Evolutionary conservation across 495 filamentous ascomycete genomes (phyloP).

Genomic region (Neurospora terricola): DNA sequence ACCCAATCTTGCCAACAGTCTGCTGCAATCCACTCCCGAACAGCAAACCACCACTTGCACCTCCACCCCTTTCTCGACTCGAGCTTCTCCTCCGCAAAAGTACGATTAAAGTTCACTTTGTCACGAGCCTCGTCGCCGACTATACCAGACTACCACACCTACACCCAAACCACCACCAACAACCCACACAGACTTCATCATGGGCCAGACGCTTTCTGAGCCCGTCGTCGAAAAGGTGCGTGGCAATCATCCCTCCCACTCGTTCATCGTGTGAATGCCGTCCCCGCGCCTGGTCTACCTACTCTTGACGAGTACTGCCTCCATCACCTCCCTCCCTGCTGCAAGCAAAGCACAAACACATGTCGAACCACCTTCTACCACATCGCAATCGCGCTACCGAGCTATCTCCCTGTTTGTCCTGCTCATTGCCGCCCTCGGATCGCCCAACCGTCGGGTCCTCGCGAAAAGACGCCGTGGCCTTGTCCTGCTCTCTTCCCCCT

Average conservation of each 20-base stretch:
- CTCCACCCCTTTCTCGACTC: background rate
- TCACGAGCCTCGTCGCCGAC: conserved; percentile 4
- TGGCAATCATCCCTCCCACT: conserved; percentile 10
- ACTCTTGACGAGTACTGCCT: background rate
- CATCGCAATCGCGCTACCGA: background rate
- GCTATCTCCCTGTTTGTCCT: background rate
- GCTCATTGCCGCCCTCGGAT: background rate
- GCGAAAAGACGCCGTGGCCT: background rate
- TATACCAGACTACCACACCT: conserved; percentile 9
- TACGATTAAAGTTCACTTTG: background rate
- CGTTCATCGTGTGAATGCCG: background rate
- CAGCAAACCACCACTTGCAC: background rate
- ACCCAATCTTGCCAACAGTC: background rate
- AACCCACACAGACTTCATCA: conserved; percentile 31
- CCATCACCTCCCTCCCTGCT: background rate
- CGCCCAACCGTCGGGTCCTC: background rate
- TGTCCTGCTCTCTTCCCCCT: background rate
- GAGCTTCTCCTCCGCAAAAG: background rate
- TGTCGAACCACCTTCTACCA: background rate
- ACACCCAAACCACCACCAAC: conserved; percentile 7
- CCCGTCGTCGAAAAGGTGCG: conserved; percentile 97
- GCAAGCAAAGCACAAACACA: background rate
- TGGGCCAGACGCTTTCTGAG: conserved; percentile 99
- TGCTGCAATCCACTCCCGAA: background rate
- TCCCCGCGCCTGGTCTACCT: background rate